phyloP scores from a whole-genome alignment of 2,329 filamentous ascomycete genomes.

The Neobulgaria alba region DNA sequence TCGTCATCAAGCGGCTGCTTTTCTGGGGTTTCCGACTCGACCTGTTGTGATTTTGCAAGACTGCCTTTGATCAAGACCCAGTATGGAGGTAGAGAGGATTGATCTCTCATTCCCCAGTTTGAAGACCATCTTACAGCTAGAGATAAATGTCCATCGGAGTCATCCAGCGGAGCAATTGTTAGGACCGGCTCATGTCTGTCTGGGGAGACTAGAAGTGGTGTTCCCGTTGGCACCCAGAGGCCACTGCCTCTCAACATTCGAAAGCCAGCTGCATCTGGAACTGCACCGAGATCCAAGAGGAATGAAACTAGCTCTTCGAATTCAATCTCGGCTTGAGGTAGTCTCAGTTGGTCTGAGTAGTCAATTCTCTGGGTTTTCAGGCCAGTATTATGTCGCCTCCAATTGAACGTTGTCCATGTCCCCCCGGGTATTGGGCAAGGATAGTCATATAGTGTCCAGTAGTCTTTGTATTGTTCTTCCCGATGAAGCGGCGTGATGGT shows the following conservation, averaged over 20 bases:
- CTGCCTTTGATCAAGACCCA: slow-evolving; percentile 44
- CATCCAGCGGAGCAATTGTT: slow-evolving; percentile 45
- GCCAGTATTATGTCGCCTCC: slow-evolving; percentile 54
- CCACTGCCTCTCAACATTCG: slow-evolving; percentile 47
- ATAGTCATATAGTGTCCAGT: slow-evolving; percentile 47
- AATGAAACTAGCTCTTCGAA: slow-evolving; percentile 56
- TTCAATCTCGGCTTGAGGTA: slow-evolving; percentile 39
- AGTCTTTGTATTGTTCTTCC: slow-evolving; percentile 42
- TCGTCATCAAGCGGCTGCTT: neutral
- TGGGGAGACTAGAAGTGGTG: slow-evolving; percentile 45
- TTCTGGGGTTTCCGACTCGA: slow-evolving; percentile 2
- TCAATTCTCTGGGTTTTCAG: slow-evolving; percentile 54
- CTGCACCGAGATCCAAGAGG: slow-evolving; percentile 53
- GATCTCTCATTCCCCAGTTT: slow-evolving; percentile 44
- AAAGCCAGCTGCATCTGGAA: slow-evolving; percentile 51
- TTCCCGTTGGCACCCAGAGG: slow-evolving; percentile 52
- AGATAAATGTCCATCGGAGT: slow-evolving; percentile 52
- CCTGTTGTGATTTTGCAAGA: neutral
- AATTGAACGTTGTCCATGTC: slow-evolving; percentile 57
- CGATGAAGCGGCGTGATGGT: slow-evolving; percentile 54
- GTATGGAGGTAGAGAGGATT: slow-evolving; percentile 47
- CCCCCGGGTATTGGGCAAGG: slow-evolving; percentile 50
- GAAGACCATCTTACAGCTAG: slow-evolving; percentile 48
- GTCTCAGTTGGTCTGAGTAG: slow-evolving; percentile 42
- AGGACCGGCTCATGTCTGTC: slow-evolving; percentile 41